Percentiles rank a stretch among this genome's conserved stretches.
Conservation (phyloP, 306 rosid genomes). For the Amphicarpaea edgeworthii region DNA sequence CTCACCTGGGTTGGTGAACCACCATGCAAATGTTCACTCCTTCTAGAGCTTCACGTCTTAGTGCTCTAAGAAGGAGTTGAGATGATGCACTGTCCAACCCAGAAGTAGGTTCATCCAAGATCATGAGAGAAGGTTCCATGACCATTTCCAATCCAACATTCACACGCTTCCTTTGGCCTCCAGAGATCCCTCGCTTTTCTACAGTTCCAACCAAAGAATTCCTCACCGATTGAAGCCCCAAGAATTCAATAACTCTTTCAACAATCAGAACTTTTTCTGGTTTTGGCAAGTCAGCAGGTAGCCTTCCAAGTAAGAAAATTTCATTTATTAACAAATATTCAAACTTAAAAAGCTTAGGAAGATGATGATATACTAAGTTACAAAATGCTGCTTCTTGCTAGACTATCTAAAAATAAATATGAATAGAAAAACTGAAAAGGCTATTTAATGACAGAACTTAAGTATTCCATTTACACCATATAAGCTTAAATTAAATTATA, state of each 20-base stretch:
- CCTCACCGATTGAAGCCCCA: slow-evolving; percentile 83
- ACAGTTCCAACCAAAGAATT: slow-evolving; percentile 82
- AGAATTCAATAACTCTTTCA: slow-evolving; percentile 78
- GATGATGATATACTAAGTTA: not conserved
- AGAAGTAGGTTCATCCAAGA: slow-evolving; percentile 87
- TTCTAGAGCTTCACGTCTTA: slow-evolving; percentile 85
- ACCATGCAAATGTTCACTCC: slow-evolving; percentile 90
- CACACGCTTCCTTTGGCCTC: slow-evolving; percentile 92
- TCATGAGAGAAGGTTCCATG: slow-evolving; percentile 86
- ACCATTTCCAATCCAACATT: slow-evolving; percentile 94
- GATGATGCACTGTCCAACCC: slow-evolving; percentile 92
- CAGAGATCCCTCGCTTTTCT: slow-evolving; percentile 86
- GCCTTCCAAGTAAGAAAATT: slow-evolving; percentile 47
- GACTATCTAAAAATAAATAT: not conserved
- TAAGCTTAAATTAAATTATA: not conserved
- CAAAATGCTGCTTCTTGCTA: not conserved
- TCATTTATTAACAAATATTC: slow-evolving; percentile 19
- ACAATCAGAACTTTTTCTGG: slow-evolving; percentile 75
- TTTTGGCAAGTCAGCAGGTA: slow-evolving; percentile 63
- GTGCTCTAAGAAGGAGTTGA: slow-evolving; percentile 81
- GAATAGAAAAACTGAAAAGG: not conserved
- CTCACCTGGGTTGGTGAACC: slow-evolving; percentile 95
- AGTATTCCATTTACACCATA: not conserved
- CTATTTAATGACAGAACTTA: slow-evolving; percentile 20
- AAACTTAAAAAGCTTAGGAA: not conserved